A percentile compares a stretch with the other conserved stretches of the same genome.
These are phyloP conservation scores for Leucosporidium yakuticum DNA, from an alignment of 768 basidiomycete genomes.

Conservation along the genomic window DNA sequence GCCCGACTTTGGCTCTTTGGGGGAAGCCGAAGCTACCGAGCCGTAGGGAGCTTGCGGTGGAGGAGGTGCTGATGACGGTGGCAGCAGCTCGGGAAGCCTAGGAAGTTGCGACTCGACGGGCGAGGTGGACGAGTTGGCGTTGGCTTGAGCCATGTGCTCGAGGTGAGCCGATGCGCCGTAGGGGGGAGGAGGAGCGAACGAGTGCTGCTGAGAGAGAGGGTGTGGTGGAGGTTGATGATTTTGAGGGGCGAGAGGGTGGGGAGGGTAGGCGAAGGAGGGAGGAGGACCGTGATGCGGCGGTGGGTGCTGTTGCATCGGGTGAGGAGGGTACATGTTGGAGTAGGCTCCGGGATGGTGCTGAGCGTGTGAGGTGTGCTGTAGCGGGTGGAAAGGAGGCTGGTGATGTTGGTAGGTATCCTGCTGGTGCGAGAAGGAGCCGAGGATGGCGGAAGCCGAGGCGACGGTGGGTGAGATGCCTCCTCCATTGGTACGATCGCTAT, in stretches of 20 bases:
- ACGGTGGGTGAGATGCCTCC: slow-evolving; percentile 35
- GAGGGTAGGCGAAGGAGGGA: background rate
- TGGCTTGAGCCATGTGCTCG: too few species aligned
- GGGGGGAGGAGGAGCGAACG: background rate
- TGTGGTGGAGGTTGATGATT: background rate
- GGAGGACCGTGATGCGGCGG: background rate
- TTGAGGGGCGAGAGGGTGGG: background rate
- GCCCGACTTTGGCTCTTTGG: background rate
- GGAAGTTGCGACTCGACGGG: too few species aligned
- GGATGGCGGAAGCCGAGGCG: slow-evolving; percentile 36
- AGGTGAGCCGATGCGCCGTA: too few species aligned
- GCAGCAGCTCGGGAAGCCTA: too few species aligned
- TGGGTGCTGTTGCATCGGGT: background rate
- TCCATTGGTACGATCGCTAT: slow-evolving; percentile 10
- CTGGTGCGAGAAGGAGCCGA: slow-evolving; percentile 29
- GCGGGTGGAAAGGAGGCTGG: background rate
- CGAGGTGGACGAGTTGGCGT: too few species aligned
- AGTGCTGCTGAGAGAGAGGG: slow-evolving; percentile 1
- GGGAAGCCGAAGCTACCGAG: too few species aligned
- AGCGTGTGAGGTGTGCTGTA: too few species aligned
- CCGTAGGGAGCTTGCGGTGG: too few species aligned
- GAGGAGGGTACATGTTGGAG: background rate
- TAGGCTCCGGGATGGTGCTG: too few species aligned
- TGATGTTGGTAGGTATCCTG: background rate
- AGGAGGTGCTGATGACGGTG: too few species aligned